Conservation (phyloP, 257 asterid genomes). For the Perilla frutescens region DNA sequence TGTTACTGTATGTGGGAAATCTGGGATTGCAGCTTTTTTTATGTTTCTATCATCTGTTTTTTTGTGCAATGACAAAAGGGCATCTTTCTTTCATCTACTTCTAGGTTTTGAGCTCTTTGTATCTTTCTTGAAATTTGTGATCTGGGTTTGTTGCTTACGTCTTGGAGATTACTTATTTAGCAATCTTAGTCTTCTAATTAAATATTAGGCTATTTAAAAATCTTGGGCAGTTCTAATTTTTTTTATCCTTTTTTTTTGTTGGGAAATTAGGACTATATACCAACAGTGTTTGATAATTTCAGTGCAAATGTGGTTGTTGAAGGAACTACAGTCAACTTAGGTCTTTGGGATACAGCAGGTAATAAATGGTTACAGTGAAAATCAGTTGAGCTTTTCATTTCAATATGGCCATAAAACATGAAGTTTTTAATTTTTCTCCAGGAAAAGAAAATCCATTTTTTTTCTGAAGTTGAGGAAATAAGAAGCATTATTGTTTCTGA, state of each 20-base stretch:
- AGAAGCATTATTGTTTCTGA: constrained; percentile 31
- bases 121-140: constrained; percentile 50
- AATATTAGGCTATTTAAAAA: background rate
- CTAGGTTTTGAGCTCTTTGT: constrained; percentile 38
- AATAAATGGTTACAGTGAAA: constrained; percentile 21
- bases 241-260: constrained; percentile 30
- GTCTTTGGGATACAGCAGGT: constrained; percentile 99
- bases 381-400: constrained; percentile 20
- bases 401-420: background rate
- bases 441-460: background rate
- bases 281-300: constrained; percentile 93
- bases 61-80: constrained; percentile 28
- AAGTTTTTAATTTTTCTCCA: background rate
- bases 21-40: constrained; percentile 49
- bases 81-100: constrained; percentile 36
- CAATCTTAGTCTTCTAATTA: background rate
- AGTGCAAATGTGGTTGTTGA: constrained; percentile 98
- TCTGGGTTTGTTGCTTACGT: constrained; percentile 34
- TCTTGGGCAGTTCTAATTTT: constrained; percentile 14
- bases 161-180: background rate
- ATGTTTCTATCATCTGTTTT: constrained; percentile 16
- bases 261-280: constrained; percentile 76
- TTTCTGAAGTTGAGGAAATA: constrained; percentile 10
- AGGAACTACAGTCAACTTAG: constrained; percentile 88
- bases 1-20: constrained; percentile 22